Evolutionary conservation across 2,329 filamentous ascomycete genomes (phyloP), one percentile per base, ranked within the genome.

Genomic region (Colletotrichum simmondsii): DNA sequence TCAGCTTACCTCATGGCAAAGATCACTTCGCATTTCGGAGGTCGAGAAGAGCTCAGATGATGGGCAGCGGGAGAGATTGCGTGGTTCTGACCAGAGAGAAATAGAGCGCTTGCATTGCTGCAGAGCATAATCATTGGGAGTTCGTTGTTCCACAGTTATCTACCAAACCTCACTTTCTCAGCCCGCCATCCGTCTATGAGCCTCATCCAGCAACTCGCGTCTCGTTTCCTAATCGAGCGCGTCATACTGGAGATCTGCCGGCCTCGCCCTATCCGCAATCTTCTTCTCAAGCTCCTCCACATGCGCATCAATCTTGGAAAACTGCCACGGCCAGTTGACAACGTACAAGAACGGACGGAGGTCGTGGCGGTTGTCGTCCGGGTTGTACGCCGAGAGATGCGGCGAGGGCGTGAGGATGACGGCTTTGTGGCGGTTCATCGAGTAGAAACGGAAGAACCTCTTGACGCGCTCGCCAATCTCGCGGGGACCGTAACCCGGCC

Each of bases 341-440:
- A 61, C 59, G 24, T 61, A 85, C 68, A 86, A 75, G 69, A 85
- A 85, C 3, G 83, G 84, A 11, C 84, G 78, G 57, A 85, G 73
- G 72, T 85, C 83, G 58, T 77, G 78, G 8, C 83, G 76, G 72
- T 85, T 83, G 75, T 85, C 83, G 62, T 85, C 83, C 82, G 67
- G 59, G 22, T 81, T 82, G 69, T 81, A 81, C 11, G 79, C 76
- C 58, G 80, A 81, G 8, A 82, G 72, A 75, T 91, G 89, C 63
- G 90, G 84, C 30, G 84, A 85, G 0, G 90, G 90, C 1, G 90
- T 92, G 62, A 91, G 80, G 10, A 89, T 86, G 1, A 89, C 91
- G 80, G 88, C 87, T 81, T 93, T 93, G 79, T 93, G 91, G 11
- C 91, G 82, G 77, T 93, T 93, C 75, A 92, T 89, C 0, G 87